These are phyloP conservation scores for Oryza glaberrima DNA, from an alignment of 176 grass and related monocot species.

Conservation along the genomic window DNA sequence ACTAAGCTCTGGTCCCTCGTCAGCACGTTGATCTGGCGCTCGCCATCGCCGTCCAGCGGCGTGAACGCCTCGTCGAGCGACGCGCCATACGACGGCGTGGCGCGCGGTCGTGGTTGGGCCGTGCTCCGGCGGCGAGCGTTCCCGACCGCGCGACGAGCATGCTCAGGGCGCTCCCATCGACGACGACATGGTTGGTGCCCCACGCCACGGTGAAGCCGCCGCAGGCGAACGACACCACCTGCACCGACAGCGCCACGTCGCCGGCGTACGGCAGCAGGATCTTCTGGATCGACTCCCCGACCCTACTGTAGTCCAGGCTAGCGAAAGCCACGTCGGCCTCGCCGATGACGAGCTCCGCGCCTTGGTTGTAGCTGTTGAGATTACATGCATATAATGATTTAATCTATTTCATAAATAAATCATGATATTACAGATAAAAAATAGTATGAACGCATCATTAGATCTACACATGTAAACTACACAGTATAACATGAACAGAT, in stretches of 20 bases:
- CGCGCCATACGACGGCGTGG: conserved; percentile 20
- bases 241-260: conserved; percentile 52
- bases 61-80: conserved; percentile 25
- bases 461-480: no score
- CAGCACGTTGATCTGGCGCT: conserved; percentile 41
- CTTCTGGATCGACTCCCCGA: neutral
- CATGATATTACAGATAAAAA: no score
- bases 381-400: no score
- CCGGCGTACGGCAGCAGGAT: conserved; percentile 32
- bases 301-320: neutral
- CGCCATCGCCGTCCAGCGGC: neutral
- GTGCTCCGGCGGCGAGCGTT: neutral
- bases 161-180: conserved; percentile 35
- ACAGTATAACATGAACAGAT: no score
- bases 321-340: conserved; percentile 25
- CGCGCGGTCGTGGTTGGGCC: conserved; percentile 40
- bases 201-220: conserved; percentile 58
- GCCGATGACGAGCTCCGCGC: conserved; percentile 52
- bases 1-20: conserved; percentile 16
- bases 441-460: no score
- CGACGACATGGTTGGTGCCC: conserved; percentile 45
- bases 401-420: no score
- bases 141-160: conserved; percentile 13
- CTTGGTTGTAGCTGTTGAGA: neutral
- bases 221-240: conserved; percentile 44